A percentile compares a stretch with the other conserved stretches of the same genome.
phyloP scores from a whole-genome alignment of 2,329 filamentous ascomycete genomes.

The Xylaria sp. region DNA sequence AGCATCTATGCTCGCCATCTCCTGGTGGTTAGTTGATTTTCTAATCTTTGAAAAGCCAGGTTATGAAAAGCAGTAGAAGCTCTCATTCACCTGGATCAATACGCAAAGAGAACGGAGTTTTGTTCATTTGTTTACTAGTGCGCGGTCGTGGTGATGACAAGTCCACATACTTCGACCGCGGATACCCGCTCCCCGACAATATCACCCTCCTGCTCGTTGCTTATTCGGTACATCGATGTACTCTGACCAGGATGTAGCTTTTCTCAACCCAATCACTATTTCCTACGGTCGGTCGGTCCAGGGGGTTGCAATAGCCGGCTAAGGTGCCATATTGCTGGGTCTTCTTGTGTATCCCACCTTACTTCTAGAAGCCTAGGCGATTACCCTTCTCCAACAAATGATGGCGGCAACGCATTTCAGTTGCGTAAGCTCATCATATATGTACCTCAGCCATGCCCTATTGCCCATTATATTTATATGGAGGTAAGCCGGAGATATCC shows the following conservation, averaged over 20 bases:
- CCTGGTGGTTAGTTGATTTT: too few relatives aligned
- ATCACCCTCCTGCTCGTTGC: background rate
- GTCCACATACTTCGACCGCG: conserved; percentile 6
- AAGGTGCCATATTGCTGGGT: conserved; percentile 28
- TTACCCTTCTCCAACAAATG: conserved; percentile 9
- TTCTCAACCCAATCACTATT: conserved; percentile 20
- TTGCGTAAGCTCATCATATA: conserved; percentile 16
- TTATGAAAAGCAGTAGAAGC: too few relatives aligned
- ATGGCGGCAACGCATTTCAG: background rate
- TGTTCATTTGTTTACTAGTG: background rate
- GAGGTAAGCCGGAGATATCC: conserved; percentile 23
- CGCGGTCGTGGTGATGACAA: background rate
- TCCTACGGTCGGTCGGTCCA: background rate
- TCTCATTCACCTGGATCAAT: too few relatives aligned
- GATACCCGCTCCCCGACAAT: background rate
- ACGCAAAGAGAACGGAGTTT: too few relatives aligned
- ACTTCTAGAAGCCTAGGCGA: conserved; percentile 24
- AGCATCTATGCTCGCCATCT: too few relatives aligned
- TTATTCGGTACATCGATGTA: conserved; percentile 12
- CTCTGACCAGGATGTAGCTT: background rate
- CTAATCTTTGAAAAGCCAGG: too few relatives aligned
- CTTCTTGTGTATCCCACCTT: conserved; percentile 24
- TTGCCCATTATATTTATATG: conserved; percentile 8
- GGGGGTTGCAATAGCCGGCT: conserved; percentile 15
- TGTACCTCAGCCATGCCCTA: background rate